Conservation (phyloP, 2,329 filamentous ascomycete species). For the Trichophyton benhamiae region DNA sequence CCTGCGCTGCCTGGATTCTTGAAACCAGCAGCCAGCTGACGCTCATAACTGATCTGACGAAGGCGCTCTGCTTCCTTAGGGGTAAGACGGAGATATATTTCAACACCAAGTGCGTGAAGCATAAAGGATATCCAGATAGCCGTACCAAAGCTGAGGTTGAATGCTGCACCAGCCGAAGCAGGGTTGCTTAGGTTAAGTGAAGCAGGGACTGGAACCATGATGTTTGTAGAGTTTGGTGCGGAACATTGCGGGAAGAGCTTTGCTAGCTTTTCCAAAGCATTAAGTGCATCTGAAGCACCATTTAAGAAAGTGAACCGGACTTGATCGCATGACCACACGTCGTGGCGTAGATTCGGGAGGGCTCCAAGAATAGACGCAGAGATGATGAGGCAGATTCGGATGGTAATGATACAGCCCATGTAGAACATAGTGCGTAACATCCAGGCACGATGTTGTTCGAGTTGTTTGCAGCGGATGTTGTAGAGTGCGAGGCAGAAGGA, state of each 20-base stretch:
- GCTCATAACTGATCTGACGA: slow-evolving; percentile 44
- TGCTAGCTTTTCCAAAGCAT: not conserved
- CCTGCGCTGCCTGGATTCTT: slow-evolving; percentile 39
- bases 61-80: slow-evolving; percentile 43
- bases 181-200: slow-evolving; percentile 19
- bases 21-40: slow-evolving; percentile 44
- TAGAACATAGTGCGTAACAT: slow-evolving; percentile 48
- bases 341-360: slow-evolving; percentile 23
- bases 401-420: slow-evolving; percentile 18
- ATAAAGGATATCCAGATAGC: slow-evolving; percentile 42
- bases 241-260: slow-evolving; percentile 21
- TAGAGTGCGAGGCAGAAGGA: slow-evolving; percentile 31
- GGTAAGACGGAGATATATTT: slow-evolving; percentile 42
- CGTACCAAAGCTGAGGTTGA: slow-evolving; percentile 41
- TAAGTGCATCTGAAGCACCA: not conserved
- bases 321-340: slow-evolving; percentile 36
- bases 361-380: slow-evolving; percentile 30
- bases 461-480: slow-evolving; percentile 49
- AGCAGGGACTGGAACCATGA: slow-evolving; percentile 11
- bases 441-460: slow-evolving; percentile 53
- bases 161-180: slow-evolving; percentile 25
- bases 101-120: slow-evolving; percentile 40
- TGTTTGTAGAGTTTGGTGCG: slow-evolving; percentile 18
- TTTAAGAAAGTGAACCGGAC: slow-evolving; percentile 32
- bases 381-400: slow-evolving; percentile 29